These are phyloP conservation scores for Boletus barrowsii DNA, from an alignment of 768 basidiomycete genomes.

Conservation along the genomic window DNA sequence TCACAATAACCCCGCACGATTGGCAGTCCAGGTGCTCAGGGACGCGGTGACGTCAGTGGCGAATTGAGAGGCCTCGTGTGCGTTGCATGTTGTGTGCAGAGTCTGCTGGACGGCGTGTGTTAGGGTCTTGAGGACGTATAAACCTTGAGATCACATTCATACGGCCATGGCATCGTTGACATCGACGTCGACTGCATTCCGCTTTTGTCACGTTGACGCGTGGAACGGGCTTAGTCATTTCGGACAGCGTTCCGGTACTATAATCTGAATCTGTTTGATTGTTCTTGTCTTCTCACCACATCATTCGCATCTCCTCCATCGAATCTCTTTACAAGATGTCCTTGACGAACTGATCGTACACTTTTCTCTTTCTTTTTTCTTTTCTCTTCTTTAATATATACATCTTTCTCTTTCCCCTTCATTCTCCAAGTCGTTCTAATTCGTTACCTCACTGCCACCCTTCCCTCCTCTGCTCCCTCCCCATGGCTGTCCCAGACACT, in stretches of 20 bases:
- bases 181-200: neutral
- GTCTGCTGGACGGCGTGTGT: too few species aligned
- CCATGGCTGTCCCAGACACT: slow-evolving; percentile 40
- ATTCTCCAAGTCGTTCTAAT: too few species aligned
- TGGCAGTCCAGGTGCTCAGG: neutral
- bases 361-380: neutral
- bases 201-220: neutral
- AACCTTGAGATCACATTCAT: too few species aligned
- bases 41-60: slow-evolving; percentile 4
- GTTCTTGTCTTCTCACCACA: slow-evolving; percentile 12
- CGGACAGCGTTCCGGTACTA: slow-evolving; percentile 10
- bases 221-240: slow-evolving; percentile 23
- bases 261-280: neutral
- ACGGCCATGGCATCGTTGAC: too few species aligned
- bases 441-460: too few species aligned
- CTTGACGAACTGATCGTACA: slow-evolving; percentile 5
- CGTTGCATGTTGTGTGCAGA: neutral
- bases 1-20: slow-evolving; percentile 12
- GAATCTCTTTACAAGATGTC: slow-evolving; percentile 2
- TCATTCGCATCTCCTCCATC: slow-evolving; percentile 4
- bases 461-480: slow-evolving; percentile 11
- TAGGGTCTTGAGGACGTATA: too few species aligned
- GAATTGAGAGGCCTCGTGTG: neutral
- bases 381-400: neutral
- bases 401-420: neutral